Evolutionary conservation across 2,329 filamentous ascomycete genomes (phyloP), one percentile per base, ranked within the genome.

Genomic region (Coniella vitis): DNA sequence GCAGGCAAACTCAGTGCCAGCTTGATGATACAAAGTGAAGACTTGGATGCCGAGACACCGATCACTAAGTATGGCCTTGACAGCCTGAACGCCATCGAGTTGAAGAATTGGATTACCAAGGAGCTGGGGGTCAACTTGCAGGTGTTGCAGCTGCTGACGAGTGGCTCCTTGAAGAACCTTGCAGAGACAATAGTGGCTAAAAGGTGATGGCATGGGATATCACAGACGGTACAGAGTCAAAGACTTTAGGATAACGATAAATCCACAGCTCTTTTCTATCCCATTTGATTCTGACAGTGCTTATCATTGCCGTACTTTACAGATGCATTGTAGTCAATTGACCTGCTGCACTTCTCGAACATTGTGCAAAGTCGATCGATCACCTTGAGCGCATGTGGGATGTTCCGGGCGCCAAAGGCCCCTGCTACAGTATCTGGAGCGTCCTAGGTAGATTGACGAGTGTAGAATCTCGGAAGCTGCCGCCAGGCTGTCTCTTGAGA

Each of bases 361-460:
- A n/a, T n/a, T n/a, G n/a, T n/a, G n/a, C n/a, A n/a, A n/a, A n/a
- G n/a, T n/a, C n/a, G n/a, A n/a, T 84, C 82, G n/a, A 84, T 72
- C 1, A 72, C 68, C 56, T 74, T 78, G 57, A 85, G 73, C 1
- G 75, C 71, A 36, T 70, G 71, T 4, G 81, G 80, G 1, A 84
- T 72, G 58, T 76, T 79, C 13, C 72, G 71, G 2, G 80, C 74
- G 1, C 81, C 81, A 55, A 82, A 83, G 5, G 70, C 68, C 31
- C 78, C 78, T 2, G 78, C 76, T 31, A 76, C 75, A 49, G 83
- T 78, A 19, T 83, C 75, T 60, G 83, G 79, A n/a, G 74, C 69
- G 25, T 72, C 69, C 20, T 72, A n/a, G 83, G 69, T 14, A 81
- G 70, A 2, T 68, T 64, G 1, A 74, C 76, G 13, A 84, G 66